Conservation (phyloP, 1,284 basidiomycete genomes). For the Agroathelia rolfsii region DNA sequence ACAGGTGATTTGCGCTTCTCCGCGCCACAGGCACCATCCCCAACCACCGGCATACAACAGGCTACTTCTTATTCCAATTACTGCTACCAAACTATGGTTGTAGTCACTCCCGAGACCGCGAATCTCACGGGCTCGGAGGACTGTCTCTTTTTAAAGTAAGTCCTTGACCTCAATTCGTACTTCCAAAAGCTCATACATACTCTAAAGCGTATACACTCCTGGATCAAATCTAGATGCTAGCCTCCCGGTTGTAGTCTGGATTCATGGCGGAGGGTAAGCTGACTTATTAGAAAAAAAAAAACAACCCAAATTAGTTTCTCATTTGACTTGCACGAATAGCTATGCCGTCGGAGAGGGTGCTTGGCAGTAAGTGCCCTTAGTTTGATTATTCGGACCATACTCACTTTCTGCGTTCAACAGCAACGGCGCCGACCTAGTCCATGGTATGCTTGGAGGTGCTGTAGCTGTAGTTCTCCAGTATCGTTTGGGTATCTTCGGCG, state of each 20-base stretch:
- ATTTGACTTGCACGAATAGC: slow-evolving; percentile 2
- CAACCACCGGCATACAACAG: slow-evolving; percentile 20
- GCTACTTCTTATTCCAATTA: slow-evolving; percentile 21
- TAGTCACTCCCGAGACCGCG: slow-evolving; percentile 5
- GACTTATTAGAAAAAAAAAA: no score
- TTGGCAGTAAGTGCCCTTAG: no score
- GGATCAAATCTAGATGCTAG: slow-evolving; percentile 12
- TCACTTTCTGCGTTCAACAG: no score
- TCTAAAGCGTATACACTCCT: slow-evolving; percentile 19
- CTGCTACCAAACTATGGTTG: slow-evolving; percentile 17
- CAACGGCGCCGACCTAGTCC: slow-evolving; percentile 13
- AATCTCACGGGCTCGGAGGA: slow-evolving; percentile 18
- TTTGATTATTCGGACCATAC: no score
- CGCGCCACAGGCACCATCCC: slow-evolving; percentile 21
- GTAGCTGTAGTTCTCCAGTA: slow-evolving; percentile 31
- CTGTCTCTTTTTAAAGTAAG: slow-evolving; percentile 23
- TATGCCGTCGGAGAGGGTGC: slow-evolving; percentile 8
- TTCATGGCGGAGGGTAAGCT: slow-evolving; percentile 25
- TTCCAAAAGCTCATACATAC: neutral
- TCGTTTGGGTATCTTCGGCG: slow-evolving; percentile 32
- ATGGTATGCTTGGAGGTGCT: slow-evolving; percentile 17
- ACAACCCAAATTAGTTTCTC: neutral
- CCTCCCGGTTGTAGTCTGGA: slow-evolving; percentile 24
- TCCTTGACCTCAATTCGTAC: neutral
- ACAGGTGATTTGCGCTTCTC: slow-evolving; percentile 25